A percentile compares a stretch with the other conserved stretches of the same genome.
Evolutionary conservation across 768 basidiomycete species (phyloP).

Genomic region (Trametes meyenii): DNA sequence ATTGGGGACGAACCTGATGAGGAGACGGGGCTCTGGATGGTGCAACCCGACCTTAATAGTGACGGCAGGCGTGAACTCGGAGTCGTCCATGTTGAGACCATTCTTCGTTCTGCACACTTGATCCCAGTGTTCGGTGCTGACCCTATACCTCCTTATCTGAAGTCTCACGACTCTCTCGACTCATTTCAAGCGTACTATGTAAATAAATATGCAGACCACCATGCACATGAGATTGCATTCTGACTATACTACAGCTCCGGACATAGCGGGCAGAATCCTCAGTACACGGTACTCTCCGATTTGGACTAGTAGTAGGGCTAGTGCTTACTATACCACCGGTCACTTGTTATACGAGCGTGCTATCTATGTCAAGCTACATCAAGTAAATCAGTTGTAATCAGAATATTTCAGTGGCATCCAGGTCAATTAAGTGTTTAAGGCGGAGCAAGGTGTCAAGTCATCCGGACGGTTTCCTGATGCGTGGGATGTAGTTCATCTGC

Average conservation of each 20-base stretch:
- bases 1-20: conserved; percentile 24
- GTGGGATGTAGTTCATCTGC: too few relatives aligned
- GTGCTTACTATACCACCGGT: not conserved
- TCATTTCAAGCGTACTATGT: not conserved
- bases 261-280: too few relatives aligned
- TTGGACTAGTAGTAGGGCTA: too few relatives aligned
- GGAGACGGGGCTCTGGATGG: conserved; percentile 36
- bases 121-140: not conserved
- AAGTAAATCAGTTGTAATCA: too few relatives aligned
- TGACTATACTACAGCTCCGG: too few relatives aligned
- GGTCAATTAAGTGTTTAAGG: too few relatives aligned
- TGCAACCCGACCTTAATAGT: conserved; percentile 22
- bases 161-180: not conserved
- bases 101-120: not conserved
- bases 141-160: not conserved
- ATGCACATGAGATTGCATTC: conserved; percentile 3
- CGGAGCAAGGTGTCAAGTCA: too few relatives aligned
- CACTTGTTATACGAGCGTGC: not conserved
- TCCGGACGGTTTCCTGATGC: too few relatives aligned
- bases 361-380: too few relatives aligned
- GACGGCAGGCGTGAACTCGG: conserved; percentile 6
- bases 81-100: not conserved
- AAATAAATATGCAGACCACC: conserved; percentile 4
- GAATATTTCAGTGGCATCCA: too few relatives aligned
- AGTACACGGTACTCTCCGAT: too few relatives aligned